Base-by-base conservation (phyloP, 305 asterid genomes). In the Lippia alba region DNA sequence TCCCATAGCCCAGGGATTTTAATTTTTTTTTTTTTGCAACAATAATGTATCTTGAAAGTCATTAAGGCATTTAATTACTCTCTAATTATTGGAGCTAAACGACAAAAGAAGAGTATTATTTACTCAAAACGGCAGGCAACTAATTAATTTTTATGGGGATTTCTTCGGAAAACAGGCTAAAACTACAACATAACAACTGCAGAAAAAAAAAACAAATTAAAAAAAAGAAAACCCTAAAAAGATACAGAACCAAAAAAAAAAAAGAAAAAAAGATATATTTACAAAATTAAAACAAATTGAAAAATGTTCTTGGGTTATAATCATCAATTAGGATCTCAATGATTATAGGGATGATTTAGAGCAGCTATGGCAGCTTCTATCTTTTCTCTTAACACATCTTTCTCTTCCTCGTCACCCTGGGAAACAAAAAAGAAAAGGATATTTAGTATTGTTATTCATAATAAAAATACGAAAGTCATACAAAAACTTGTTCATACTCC, bases 321-420 rank as follows among this genome's bases (percentile, higher is more conserved):
- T 30, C 41, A 4, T 36, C 10, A 2, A 2, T 67, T n/a, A 78
- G 70, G 51, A 19, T 67, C 84, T 78, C 71, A 70, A 36, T 87
- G 84, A 46, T 80, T 81, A 40, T 76, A 79, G 16, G 82, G 83
- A 67, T 76, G 74, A 62, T 81, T 86, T 33, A 76, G 53, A 64
- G 90, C 82, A 41, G 88, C 85, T 50, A 91, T 85, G 59, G 97
- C 96, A 0, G 85, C 75, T 79, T 91, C 87, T 15, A 91, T 88
- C 78, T 85, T 85, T 56, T 44, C 55, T 76, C 83, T 83, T 46
- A 91, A 60, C 8, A 67, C 54, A 14, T 84, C 87, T 19, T 57
- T 86, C 60, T 88, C 96, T 67, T 84, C 85, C 44, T 85, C 95
- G 4, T 81, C 86, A 2, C 88, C 93, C 91, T 88, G 82, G 17